Evolutionary conservation across 164 flowering plant genomes (phyloP), one percentile per base, ranked within the genome.

Genomic region (Chloranthus sessilifolius): DNA sequence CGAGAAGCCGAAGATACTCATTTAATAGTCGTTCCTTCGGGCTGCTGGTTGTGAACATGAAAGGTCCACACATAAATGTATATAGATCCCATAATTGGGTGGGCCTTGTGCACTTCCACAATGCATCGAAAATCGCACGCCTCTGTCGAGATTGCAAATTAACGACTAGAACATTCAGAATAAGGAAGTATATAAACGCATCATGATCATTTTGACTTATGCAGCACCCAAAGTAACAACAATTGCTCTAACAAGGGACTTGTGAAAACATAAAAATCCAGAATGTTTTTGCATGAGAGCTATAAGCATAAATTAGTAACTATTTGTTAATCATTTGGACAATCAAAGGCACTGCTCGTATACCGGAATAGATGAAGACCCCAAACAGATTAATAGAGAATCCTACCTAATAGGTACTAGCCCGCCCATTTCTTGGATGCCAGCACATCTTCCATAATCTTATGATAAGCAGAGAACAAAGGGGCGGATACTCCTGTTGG

Each of bases 1-100:
- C 92, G 57, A 94, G 87, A 55, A 94, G 86, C 56, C 99, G 84
- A 50, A 66, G 69, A 62, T 89, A 94, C 63, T 94, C 99, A 69
- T 83, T 78, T 60, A 89, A 55, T 55, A 94, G 63, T 41, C 95
- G 85, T 63, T 80, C 76, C 66, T 75, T 81, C 36, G 99, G 97
- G 54, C 69, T 75, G 34, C 63, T 60, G 46, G 70, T 78, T 12
- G 33, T 45, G 56, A 60, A 79, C 66, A 65, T 83, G 57, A 87
- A 80, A 47, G 96, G 78, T 19, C 95, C 95, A 58, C 70, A 73
- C 16, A 52, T 53, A 72, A 86, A 87, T 60, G 95, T 74, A 73
- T 87, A 94, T 39, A 89, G 84, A 73, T 94, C 97, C 86, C 95
- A 76, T 24, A 83, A 42, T 53, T 73, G 78, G 48, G 66, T 29